These are phyloP conservation scores for Teunomyces barrocoloradensis DNA, from an alignment of 805 yeast species.

Conservation along the genomic window DNA sequence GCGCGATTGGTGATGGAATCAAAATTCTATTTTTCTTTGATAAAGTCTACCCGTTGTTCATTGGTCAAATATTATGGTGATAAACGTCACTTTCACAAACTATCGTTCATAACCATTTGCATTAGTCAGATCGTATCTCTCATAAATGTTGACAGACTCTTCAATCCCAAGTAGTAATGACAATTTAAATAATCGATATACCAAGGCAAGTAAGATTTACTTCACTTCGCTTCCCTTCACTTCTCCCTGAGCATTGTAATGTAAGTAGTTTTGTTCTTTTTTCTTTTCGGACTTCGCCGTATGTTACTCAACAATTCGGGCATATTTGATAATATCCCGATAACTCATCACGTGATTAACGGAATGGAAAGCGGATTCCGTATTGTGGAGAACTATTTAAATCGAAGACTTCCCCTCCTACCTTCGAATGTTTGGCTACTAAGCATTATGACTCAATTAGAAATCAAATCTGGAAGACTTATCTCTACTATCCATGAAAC, in stretches of 20 bases:
- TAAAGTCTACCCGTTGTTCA: neutral
- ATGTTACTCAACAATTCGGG: neutral
- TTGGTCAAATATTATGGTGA: neutral
- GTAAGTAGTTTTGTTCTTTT: no score
- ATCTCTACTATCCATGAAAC: constrained; percentile 62
- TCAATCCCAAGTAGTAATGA: no score
- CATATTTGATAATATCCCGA: neutral
- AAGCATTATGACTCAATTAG: constrained; percentile 1
- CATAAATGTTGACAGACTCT: no score
- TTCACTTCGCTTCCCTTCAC: no score
- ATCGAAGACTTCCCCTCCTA: neutral
- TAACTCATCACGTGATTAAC: neutral
- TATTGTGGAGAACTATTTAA: constrained; percentile 1
- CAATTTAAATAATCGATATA: no score
- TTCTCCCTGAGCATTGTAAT: no score
- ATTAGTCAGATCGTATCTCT: no score
- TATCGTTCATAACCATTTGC: no score
- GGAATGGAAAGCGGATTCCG: neutral
- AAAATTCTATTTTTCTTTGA: neutral
- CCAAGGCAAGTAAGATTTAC: no score
- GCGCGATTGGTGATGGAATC: neutral
- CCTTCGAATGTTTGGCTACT: neutral
- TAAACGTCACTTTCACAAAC: neutral
- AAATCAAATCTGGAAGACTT: constrained; percentile 36
- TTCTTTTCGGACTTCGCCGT: neutral